Percentiles rank a stretch among this genome's conserved stretches.
These are phyloP conservation scores for Canariomyces notabilis DNA, from an alignment of 2,329 filamentous ascomycete genomes.

Conservation along the genomic window DNA sequence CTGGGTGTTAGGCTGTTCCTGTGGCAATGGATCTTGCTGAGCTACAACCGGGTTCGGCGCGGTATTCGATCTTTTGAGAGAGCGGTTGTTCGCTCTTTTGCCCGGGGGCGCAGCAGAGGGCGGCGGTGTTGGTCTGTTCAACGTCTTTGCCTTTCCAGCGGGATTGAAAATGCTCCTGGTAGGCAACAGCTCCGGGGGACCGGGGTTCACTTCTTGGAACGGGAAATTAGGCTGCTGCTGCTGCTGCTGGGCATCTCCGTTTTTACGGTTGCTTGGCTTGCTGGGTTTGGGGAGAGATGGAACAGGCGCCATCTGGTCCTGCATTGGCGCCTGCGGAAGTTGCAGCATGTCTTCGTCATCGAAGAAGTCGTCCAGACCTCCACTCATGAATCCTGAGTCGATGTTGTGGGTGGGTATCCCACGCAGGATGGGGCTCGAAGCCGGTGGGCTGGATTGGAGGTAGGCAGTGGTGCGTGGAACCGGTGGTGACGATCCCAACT, in stretches of 20 bases:
- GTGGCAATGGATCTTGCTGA: conserved; percentile 11
- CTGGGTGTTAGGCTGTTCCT: conserved; percentile 9
- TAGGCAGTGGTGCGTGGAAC: conserved; percentile 59
- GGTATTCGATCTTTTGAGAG: conserved; percentile 23
- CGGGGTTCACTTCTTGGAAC: conserved; percentile 40
- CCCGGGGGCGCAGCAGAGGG: conserved; percentile 8
- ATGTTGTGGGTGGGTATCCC: conserved; percentile 56
- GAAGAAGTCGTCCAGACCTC: conserved; percentile 64
- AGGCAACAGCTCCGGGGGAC: conserved; percentile 40
- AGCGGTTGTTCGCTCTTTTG: conserved; percentile 13
- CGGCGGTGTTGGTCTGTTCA: conserved; percentile 19
- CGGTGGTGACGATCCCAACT: conserved; percentile 87
- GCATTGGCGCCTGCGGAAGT: conserved; percentile 27
- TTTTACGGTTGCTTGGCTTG: conserved; percentile 25
- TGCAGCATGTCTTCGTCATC: conserved; percentile 52
- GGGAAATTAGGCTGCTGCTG: conserved; percentile 27
- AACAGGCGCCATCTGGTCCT: conserved; percentile 18
- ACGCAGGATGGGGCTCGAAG: conserved; percentile 74
- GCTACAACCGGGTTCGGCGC: conserved; percentile 16
- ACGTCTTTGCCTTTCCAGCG: conserved; percentile 21
- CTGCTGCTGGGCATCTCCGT: conserved; percentile 12
- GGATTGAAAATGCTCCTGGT: conserved; percentile 41
- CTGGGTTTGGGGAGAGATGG: conserved; percentile 20
- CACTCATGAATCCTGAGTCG: conserved; percentile 83
- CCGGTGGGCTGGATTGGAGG: conserved; percentile 56